phyloP scores from a whole-genome alignment of 176 grass and related monocot species.

The Aechmea fasciata region DNA sequence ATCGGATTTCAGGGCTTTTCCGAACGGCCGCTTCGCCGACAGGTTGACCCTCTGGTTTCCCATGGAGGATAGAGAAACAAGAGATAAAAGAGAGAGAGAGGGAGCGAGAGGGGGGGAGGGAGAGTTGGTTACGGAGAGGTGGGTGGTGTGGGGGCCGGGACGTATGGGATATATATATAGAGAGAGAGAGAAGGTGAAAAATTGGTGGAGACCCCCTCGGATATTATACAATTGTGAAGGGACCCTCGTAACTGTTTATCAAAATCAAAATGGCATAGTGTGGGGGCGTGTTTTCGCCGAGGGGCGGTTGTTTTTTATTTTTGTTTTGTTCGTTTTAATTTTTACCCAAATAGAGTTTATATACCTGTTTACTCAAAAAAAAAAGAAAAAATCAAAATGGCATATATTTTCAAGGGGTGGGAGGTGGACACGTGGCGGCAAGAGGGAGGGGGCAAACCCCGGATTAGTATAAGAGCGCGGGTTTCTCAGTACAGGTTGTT shows the following conservation, averaged over 20 bases:
- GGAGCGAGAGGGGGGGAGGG: background rate
- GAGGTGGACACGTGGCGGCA: conserved; percentile 4
- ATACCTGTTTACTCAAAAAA: no score
- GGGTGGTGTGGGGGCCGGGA: background rate
- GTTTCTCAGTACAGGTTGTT: background rate
- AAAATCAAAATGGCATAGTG: no score
- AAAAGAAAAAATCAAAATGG: no score
- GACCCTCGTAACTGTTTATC: no score
- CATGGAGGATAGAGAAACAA: conserved; percentile 22
- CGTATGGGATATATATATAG: background rate
- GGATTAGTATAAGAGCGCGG: background rate
- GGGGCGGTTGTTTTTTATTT: no score
- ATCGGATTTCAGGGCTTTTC: conserved; percentile 18
- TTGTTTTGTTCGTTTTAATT: no score
- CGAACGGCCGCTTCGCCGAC: conserved; percentile 19
- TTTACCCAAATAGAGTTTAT: no score
- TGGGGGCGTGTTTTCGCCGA: no score
- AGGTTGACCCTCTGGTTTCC: conserved; percentile 51
- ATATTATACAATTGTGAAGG: no score
- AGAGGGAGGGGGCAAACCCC: background rate
- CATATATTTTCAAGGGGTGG: background rate
- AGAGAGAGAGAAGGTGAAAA: background rate
- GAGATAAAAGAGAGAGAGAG: conserved; percentile 1
- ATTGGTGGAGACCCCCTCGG: background rate
- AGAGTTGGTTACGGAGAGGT: background rate